Conservation (phyloP, 2,329 filamentous ascomycete genomes). For the Sporothrix humicola region DNA sequence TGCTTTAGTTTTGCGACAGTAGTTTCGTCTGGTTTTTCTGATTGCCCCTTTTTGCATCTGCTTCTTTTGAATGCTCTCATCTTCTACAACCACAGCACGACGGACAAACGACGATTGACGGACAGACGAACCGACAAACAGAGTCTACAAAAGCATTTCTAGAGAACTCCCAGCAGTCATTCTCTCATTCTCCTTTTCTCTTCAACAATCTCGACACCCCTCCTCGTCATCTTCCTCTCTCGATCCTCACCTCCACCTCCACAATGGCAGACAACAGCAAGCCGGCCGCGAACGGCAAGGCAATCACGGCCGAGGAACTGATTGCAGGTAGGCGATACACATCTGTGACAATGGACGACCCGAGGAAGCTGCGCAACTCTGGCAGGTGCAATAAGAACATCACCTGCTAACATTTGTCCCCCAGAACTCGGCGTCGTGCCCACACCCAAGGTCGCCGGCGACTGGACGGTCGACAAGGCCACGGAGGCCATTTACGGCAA, state of each 20-base stretch:
- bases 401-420: neutral
- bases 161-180: neutral
- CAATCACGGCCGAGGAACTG: slow-evolving; percentile 13
- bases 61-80: neutral
- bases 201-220: neutral
- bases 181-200: neutral
- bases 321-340: slow-evolving; percentile 22
- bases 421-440: slow-evolving; percentile 47
- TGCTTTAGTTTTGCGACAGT: neutral
- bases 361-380: too few species aligned
- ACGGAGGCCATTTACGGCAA: slow-evolving; percentile 64
- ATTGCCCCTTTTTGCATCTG: neutral
- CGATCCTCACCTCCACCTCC: neutral
- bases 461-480: slow-evolving; percentile 66
- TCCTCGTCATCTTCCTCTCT: neutral
- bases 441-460: slow-evolving; percentile 50
- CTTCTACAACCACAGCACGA: neutral
- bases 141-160: neutral
- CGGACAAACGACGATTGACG: neutral
- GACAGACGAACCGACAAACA: neutral
- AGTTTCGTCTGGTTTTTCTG: neutral
- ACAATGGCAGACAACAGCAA: slow-evolving; percentile 29
- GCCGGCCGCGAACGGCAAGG: slow-evolving; percentile 18
- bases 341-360: neutral
- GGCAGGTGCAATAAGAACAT: too few species aligned